Evolutionary conservation across 805 yeast genomes (phyloP).

Genomic region (Lachancea sp.): DNA sequence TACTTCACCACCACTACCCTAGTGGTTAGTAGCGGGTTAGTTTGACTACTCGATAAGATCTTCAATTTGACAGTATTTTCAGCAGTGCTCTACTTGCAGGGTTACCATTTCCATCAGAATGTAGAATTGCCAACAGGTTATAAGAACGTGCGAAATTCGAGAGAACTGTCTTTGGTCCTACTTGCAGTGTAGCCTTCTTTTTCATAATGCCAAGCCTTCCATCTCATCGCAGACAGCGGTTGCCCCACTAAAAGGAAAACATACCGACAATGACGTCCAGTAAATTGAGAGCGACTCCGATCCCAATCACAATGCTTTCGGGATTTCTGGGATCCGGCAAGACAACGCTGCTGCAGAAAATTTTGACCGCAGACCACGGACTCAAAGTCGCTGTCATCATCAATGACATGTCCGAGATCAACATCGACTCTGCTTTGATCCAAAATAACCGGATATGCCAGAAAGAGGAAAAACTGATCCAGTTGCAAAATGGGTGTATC

Average conservation of each 20-base stretch:
- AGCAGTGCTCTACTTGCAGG: background rate
- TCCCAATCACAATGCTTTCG: slow-evolving; percentile 42
- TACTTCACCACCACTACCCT: background rate
- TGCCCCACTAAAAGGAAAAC: too few species aligned
- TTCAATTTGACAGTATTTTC: background rate
- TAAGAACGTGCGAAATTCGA: background rate
- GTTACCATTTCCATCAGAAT: background rate
- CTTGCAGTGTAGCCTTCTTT: too few species aligned
- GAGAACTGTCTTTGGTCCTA: too few species aligned
- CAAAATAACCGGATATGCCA: slow-evolving; percentile 36
- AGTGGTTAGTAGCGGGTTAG: background rate
- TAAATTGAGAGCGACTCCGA: slow-evolving; percentile 22
- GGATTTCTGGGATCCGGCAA: slow-evolving; percentile 45
- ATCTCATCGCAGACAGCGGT: too few species aligned
- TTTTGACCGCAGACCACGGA: slow-evolving; percentile 37
- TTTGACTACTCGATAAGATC: background rate
- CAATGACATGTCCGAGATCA: slow-evolving; percentile 40
- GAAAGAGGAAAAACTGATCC: slow-evolving; percentile 39
- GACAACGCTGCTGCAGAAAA: slow-evolving; percentile 41
- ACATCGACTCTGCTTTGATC: slow-evolving; percentile 40
- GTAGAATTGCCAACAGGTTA: background rate
- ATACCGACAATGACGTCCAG: slow-evolving; percentile 1
- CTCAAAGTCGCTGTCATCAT: slow-evolving; percentile 40
- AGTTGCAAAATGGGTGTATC: slow-evolving; percentile 44
- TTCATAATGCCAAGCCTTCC: too few species aligned